Conservation (phyloP, 176 grass and related monocot genomes). For the Oryza punctata region DNA sequence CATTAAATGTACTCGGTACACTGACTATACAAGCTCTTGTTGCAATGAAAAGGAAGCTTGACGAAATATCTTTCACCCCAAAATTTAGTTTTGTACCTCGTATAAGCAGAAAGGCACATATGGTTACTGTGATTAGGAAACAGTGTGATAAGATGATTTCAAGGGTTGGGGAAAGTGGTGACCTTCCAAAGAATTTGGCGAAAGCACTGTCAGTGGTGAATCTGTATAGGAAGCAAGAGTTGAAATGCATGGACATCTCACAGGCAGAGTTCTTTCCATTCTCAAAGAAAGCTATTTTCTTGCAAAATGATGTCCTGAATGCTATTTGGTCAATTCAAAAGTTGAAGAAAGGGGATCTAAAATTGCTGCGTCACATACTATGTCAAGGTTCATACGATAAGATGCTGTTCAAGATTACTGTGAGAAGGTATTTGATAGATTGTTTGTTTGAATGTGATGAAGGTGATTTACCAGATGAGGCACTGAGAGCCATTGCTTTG, state of each 20-base stretch:
- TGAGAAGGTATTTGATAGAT: slow-evolving; percentile 33
- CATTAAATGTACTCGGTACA: slow-evolving; percentile 15
- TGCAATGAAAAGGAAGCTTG: slow-evolving; percentile 27
- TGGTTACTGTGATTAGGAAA: neutral
- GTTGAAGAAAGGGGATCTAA: neutral
- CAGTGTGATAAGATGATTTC: slow-evolving; percentile 24
- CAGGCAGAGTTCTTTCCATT: slow-evolving; percentile 22
- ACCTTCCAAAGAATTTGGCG: slow-evolving; percentile 21
- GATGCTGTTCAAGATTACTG: neutral
- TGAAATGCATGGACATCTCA: slow-evolving; percentile 13
- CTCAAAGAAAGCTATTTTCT: neutral
- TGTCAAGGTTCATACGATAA: neutral
- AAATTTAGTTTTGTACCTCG: neutral
- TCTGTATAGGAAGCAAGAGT: slow-evolving; percentile 3
- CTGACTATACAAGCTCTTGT: slow-evolving; percentile 31
- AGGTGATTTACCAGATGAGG: slow-evolving; percentile 30
- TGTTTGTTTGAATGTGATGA: slow-evolving; percentile 45
- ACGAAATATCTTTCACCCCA: slow-evolving; percentile 12
- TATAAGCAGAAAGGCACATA: neutral
- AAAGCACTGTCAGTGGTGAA: slow-evolving; percentile 23
- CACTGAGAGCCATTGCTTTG: slow-evolving; percentile 23
- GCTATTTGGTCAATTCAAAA: slow-evolving; percentile 15
- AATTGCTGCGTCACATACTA: slow-evolving; percentile 6
- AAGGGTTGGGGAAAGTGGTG: neutral
- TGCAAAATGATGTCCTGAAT: slow-evolving; percentile 31